phyloP scores from a whole-genome alignment of 2,329 filamentous ascomycete species.

The Microdochium trichocladiopsis region DNA sequence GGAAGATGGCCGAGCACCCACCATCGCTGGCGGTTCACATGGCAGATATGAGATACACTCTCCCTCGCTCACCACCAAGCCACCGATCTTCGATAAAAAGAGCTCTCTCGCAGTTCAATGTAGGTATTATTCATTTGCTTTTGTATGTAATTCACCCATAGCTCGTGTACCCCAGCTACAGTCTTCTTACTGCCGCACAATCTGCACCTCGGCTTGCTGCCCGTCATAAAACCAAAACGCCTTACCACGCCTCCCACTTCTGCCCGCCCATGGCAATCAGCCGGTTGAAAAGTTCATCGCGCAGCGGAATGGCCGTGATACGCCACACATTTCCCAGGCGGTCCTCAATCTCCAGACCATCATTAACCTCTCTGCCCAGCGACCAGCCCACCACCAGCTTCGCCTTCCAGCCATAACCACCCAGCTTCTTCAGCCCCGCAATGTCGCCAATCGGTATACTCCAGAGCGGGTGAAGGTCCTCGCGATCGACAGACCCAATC shows the following conservation, averaged over 20 bases:
- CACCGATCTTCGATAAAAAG: no score
- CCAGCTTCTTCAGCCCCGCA: conserved; percentile 68
- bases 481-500: conserved; percentile 51
- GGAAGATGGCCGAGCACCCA: no score
- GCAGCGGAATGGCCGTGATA: conserved; percentile 63
- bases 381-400: conserved; percentile 79
- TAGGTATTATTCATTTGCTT: no score
- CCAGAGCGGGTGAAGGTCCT: conserved; percentile 56
- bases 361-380: conserved; percentile 64
- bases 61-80: no score
- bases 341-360: conserved; percentile 65
- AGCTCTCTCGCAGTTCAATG: no score
- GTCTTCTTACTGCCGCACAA: no score
- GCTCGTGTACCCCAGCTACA: no score
- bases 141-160: no score
- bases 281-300: conserved; percentile 78
- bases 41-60: no score
- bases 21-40: no score
- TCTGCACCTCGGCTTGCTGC: no score
- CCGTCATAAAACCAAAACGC: no score
- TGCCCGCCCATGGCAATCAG: conserved; percentile 69
- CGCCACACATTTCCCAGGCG: conserved; percentile 46
- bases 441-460: conserved; percentile 66
- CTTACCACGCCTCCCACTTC: conserved; percentile 79
- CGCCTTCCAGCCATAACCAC: conserved; percentile 78